Evolutionary conservation across 345 rosid genomes (phyloP), one percentile per base, ranked within the genome.

Genomic region (Populus tremula): DNA sequence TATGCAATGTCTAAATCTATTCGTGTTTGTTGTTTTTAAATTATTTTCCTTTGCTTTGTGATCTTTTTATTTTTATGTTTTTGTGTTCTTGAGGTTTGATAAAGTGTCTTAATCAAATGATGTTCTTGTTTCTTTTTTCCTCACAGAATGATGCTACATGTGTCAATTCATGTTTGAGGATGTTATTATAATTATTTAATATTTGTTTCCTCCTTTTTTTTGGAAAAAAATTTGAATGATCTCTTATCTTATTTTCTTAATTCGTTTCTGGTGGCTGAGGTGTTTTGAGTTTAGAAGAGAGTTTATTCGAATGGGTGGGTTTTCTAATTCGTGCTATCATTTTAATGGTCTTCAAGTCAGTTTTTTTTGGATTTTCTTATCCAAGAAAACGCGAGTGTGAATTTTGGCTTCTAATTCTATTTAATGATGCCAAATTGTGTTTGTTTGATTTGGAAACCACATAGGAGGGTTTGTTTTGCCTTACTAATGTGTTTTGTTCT

Each of bases 101-200:
- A 75, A 83, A 81, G 85, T 84, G 88, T 82, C 88, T 27, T 70
- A 80, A 74, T 80, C 81, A 67, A 18, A 38, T 21, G 41, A 35
- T 8, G 41, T 36, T 36, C 1, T 17, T 67, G 21, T 8, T 36
- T 17, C 9, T 36, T 36, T 65, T 33, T 21, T 12, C 29, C 12
- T 59, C 5, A 59, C n/a, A 59, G 64, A 65, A 35, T 33, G 36
- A 65, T 33, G 41, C 36, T 35, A 33, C 39, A 18, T 13, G 69
- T 31, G 39, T 33, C 69, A 13, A 33, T 65, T 65, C 50, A 47
- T 47, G 2, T 47, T 13, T 47, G 50, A 47, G 17, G 50, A 47
- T 47, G 5, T 66, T 66, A 8, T 31, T 36, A 21, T 4, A 2
- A 35, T 67, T 67, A 33, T 33, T 67, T 35, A 8, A 33, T 31